Percentiles rank a stretch among this genome's conserved stretches.
Evolutionary conservation across 2,329 filamentous ascomycete genomes (phyloP).

Genomic region (Alternaria tenuissima): DNA sequence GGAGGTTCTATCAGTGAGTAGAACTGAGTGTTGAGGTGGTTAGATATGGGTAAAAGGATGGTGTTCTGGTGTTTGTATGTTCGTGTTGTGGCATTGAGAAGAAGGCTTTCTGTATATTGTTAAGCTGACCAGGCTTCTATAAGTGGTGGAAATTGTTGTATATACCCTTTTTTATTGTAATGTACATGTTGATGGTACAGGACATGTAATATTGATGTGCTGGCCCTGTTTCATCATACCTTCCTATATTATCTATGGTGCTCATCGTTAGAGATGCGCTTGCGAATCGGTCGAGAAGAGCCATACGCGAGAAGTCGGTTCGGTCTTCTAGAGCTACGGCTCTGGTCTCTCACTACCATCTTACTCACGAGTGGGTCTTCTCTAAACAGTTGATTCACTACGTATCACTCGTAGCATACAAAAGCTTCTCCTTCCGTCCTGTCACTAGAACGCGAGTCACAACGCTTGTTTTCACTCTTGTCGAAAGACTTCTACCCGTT

Average conservation of each 20-base stretch:
- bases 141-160: background rate
- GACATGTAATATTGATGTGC: too few relatives aligned
- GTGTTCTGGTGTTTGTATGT: background rate
- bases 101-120: background rate
- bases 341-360: background rate
- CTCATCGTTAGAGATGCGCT: background rate
- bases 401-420: background rate
- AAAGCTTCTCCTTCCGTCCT: background rate
- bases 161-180: conserved; percentile 8
- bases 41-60: background rate
- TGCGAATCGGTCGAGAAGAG: background rate
- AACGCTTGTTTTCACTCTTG: background rate
- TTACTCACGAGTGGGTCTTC: background rate
- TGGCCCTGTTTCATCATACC: background rate
- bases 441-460: background rate
- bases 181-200: background rate
- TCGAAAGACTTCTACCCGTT: background rate
- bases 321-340: background rate
- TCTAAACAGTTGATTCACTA: background rate
- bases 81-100: background rate
- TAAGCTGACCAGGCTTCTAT: background rate
- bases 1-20: conserved; percentile 39
- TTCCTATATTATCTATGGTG: fast-evolving
- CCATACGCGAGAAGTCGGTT: background rate
- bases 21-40: background rate